A percentile compares a stretch with the other conserved stretches of the same genome.
These are phyloP conservation scores for Alternaria angustiovoidea DNA, from an alignment of 2,329 filamentous ascomycete species.

Conservation along the genomic window DNA sequence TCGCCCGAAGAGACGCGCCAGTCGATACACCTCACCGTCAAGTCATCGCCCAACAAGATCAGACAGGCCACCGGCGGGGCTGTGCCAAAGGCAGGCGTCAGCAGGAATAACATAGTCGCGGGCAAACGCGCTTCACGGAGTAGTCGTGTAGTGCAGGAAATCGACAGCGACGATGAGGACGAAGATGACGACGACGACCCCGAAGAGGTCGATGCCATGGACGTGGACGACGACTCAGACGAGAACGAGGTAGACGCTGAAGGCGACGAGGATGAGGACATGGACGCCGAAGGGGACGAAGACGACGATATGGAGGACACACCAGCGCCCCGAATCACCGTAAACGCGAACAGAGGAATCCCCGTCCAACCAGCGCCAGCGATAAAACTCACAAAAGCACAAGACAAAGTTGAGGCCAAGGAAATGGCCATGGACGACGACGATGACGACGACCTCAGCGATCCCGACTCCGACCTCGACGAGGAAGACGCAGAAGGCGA, in stretches of 20 bases:
- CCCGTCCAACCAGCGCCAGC: constrained; percentile 49
- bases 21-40: constrained; percentile 59
- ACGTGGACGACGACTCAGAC: constrained; percentile 51
- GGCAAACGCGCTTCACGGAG: constrained; percentile 51
- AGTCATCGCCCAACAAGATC: constrained; percentile 59
- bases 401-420: constrained; percentile 58
- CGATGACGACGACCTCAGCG: constrained; percentile 55
- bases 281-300: constrained; percentile 50
- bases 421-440: constrained; percentile 60
- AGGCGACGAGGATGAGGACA: constrained; percentile 52
- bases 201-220: constrained; percentile 52
- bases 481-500: constrained; percentile 59
- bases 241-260: constrained; percentile 48
- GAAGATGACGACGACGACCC: constrained; percentile 53
- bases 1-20: constrained; percentile 54
- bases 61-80: constrained; percentile 56
- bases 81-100: constrained; percentile 40
- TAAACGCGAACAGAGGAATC: constrained; percentile 30
- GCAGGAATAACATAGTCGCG: constrained; percentile 46
- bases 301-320: constrained; percentile 49
- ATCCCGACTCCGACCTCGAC: constrained; percentile 51
- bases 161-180: constrained; percentile 55
- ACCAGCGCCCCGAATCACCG: constrained; percentile 38
- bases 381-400: constrained; percentile 44
- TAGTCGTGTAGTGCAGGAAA: constrained; percentile 50